Percentiles rank a stretch among this genome's conserved stretches.
These are phyloP conservation scores for Thraustochytrium sp. DNA, from an alignment of 352 stramenopile species.

Conservation along the genomic window DNA sequence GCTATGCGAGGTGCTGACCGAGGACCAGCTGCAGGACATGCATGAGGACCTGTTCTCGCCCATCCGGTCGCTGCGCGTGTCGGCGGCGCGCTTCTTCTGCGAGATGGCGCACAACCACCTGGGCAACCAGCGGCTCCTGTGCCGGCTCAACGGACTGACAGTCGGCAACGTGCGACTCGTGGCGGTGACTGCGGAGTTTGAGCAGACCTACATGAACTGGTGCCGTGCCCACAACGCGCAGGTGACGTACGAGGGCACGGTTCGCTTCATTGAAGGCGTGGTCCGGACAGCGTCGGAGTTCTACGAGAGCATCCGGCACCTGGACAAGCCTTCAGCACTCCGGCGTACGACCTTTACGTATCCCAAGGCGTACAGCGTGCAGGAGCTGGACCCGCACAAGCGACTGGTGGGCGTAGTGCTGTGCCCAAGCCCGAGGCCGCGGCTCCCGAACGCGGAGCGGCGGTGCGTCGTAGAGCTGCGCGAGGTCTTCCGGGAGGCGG, in stretches of 20 bases:
- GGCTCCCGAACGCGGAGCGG: background rate
- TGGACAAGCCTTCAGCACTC: background rate
- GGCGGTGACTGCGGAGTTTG: background rate
- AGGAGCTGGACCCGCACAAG: background rate
- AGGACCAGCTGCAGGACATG: background rate
- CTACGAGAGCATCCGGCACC: background rate
- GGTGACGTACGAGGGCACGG: slow-evolving; percentile 21
- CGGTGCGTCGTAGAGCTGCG: background rate
- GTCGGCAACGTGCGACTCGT: background rate
- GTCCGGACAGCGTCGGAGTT: background rate
- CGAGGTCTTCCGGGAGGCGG: slow-evolving; percentile 7
- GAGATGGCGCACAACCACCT: slow-evolving; percentile 7
- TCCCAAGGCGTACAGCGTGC: background rate
- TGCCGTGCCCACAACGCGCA: background rate
- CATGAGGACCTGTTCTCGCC: slow-evolving; percentile 5
- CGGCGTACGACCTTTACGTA: slow-evolving; percentile 12
- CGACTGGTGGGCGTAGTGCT: background rate
- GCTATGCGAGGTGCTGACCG: background rate
- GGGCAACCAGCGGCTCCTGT: slow-evolving; percentile 20
- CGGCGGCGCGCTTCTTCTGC: slow-evolving; percentile 18
- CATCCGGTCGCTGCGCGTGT: background rate
- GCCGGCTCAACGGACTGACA: slow-evolving; percentile 3
- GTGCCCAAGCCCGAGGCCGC: background rate
- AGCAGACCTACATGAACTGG: background rate
- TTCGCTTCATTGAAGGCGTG: background rate